phyloP scores from a whole-genome alignment of 345 rosid species.

The Populus euphratica region DNA sequence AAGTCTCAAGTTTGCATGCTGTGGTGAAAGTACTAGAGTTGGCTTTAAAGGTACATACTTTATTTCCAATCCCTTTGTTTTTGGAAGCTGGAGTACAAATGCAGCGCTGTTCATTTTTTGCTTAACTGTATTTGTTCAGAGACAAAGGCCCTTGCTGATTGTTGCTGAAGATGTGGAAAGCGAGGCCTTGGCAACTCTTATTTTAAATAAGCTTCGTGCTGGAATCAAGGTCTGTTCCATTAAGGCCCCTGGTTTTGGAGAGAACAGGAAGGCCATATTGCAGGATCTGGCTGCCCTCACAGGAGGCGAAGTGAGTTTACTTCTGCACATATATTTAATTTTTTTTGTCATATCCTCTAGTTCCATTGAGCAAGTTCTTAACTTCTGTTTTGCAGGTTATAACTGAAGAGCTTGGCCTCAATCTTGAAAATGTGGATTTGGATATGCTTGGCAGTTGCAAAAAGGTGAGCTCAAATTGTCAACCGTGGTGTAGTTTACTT shows the following conservation, averaged over 20 bases:
- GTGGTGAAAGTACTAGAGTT: conserved; percentile 85
- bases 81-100: background rate
- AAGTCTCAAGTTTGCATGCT: conserved; percentile 72
- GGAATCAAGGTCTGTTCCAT: conserved; percentile 97
- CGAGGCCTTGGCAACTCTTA: conserved; percentile 79
- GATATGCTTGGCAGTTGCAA: conserved; percentile 90
- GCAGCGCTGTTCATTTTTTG: background rate
- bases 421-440: conserved; percentile 80
- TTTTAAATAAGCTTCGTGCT: conserved; percentile 92
- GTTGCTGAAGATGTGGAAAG: conserved; percentile 97
- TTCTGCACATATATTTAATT: background rate
- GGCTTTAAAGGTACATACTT: conserved; percentile 74
- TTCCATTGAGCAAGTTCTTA: background rate
- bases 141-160: conserved; percentile 78
- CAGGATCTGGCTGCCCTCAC: conserved; percentile 90
- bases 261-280: conserved; percentile 77
- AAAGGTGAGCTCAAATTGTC: conserved; percentile 43
- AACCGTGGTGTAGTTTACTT: background rate
- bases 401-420: conserved; percentile 92
- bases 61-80: background rate
- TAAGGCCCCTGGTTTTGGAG: conserved; percentile 98
- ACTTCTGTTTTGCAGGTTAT: conserved; percentile 47
- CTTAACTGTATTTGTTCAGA: conserved; percentile 37
- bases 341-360: background rate
- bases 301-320: conserved; percentile 67